Base-by-base conservation (phyloP, 73 alveolate genomes). In the Paramecium biaurelia region DNA sequence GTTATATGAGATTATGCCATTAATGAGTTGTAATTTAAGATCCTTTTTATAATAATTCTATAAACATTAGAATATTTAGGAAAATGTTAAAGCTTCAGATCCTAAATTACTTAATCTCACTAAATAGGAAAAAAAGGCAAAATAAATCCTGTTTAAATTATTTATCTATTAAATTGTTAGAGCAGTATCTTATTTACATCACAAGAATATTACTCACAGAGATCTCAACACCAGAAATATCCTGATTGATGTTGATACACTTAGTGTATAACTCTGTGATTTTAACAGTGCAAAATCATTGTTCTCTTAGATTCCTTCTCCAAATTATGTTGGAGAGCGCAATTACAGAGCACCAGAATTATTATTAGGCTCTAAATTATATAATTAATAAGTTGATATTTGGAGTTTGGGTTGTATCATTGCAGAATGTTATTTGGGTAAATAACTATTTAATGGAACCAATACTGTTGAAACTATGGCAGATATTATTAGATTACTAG, bases 321-420 rank as follows among this genome's bases (percentile, higher is more conserved):
- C 90, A 20, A 79, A 79, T 43, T 79, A 79, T 41, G 45, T 79
- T 26, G 90, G 90, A 2, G 90, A 79, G 9, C 26, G 90, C 0
- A 79, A 86, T 92, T 97, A 95, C 63, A 92, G 99, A 35, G 98
- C 99, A 20, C 99, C 99, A 18, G 99, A 97, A 89, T 85, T 97
- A 18, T 76, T 97, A 14, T 82, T 97, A 34, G 98, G 98, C 24
- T 53, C 96, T 56, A 89, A 94, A 57, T 76, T 88, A n/a, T 97
- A 97, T 94, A 85, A 92, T 35, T 79, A 92, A 28, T 92, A 74
- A 57, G 97, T 97, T 34, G 99, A 97, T 92, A 89, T 97, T 18
- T 97, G 99, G 99, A 86, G 97, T 86, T 96, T 97, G 57, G 99
- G 99, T n/a, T 97, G 98, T 70, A 98, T 96, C 9, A 93, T 96